Percentiles rank a stretch among this genome's conserved stretches.
Evolutionary conservation across 129 eudicot species (phyloP).

Genomic region (Chrysanthemum lavandulifolium): DNA sequence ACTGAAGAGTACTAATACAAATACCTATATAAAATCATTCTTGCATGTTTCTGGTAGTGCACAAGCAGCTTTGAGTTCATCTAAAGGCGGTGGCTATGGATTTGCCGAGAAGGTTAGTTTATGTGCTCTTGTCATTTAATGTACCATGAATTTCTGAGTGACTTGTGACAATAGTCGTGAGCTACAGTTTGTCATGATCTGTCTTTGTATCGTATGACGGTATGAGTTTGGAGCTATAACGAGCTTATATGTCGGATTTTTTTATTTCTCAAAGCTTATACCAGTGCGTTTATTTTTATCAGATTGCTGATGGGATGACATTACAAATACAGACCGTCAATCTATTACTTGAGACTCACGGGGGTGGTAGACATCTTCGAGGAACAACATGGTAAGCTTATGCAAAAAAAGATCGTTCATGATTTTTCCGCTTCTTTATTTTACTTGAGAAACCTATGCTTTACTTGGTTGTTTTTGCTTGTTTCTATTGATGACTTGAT

Average conservation of each 20-base stretch:
- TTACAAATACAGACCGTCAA: conserved; percentile 69
- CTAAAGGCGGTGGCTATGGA: conserved; percentile 75
- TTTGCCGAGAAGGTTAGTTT: conserved; percentile 83
- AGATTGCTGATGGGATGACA: conserved; percentile 99
- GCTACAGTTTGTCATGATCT: no score
- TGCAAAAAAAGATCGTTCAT: background rate
- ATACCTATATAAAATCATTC: background rate
- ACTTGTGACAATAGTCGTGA: no score
- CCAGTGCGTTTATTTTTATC: conserved; percentile 19
- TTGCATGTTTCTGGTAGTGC: conserved; percentile 37
- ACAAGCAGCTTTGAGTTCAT: conserved; percentile 44
- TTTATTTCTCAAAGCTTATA: background rate
- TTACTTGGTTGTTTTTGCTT: background rate
- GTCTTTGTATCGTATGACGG: no score
- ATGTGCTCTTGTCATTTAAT: background rate
- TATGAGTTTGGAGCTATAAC: no score
- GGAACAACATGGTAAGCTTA: conserved; percentile 69
- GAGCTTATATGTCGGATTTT: no score
- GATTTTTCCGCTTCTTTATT: no score
- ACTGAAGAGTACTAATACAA: background rate
- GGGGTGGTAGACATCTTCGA: conserved; percentile 64
- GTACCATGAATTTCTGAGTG: no score
- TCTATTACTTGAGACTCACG: conserved; percentile 85
- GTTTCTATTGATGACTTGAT: conserved; percentile 7
- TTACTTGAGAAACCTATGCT: no score